phyloP scores from a whole-genome alignment of 202 grass and related monocot species.

The Zizania palustris region DNA sequence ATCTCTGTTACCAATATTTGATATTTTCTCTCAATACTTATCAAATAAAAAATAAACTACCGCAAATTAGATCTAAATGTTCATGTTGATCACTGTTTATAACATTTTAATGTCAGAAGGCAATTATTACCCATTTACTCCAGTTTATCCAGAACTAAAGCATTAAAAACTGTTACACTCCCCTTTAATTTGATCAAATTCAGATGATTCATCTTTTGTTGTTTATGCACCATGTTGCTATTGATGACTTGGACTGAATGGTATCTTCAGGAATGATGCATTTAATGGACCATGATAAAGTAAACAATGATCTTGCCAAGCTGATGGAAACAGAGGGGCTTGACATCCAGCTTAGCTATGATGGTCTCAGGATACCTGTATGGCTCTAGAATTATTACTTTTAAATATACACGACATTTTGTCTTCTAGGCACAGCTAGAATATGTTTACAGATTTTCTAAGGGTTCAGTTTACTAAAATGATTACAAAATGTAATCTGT shows the following conservation, averaged over 20 bases:
- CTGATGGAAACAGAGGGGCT: constrained; percentile 81
- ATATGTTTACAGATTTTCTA: constrained; percentile 22
- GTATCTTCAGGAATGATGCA: constrained; percentile 93
- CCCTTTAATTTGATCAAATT: constrained; percentile 33
- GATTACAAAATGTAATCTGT: constrained; percentile 40
- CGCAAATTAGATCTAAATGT: constrained; percentile 15
- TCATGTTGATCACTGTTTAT: background rate
- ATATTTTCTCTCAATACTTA: constrained; percentile 26
- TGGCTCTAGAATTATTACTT: constrained; percentile 59
- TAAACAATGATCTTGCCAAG: constrained; percentile 74
- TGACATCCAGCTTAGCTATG: constrained; percentile 91
- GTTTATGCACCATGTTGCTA: constrained; percentile 18
- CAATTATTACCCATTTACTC: background rate
- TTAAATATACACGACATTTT: background rate
- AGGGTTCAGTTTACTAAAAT: constrained; percentile 25
- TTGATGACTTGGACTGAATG: constrained; percentile 31
- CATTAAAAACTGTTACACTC: constrained; percentile 19
- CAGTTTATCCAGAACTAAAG: background rate
- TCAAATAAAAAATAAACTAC: constrained; percentile 24
- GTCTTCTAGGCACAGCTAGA: constrained; percentile 25
- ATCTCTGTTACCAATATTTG: too few species aligned
- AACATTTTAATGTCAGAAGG: constrained; percentile 17
- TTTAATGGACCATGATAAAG: constrained; percentile 92
- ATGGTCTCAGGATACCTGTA: constrained; percentile 81
- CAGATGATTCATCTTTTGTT: constrained; percentile 27